A percentile compares a stretch with the other conserved stretches of the same genome.
phyloP scores from a whole-genome alignment of 139 green algal species.

The Pleodorina starrii region DNA sequence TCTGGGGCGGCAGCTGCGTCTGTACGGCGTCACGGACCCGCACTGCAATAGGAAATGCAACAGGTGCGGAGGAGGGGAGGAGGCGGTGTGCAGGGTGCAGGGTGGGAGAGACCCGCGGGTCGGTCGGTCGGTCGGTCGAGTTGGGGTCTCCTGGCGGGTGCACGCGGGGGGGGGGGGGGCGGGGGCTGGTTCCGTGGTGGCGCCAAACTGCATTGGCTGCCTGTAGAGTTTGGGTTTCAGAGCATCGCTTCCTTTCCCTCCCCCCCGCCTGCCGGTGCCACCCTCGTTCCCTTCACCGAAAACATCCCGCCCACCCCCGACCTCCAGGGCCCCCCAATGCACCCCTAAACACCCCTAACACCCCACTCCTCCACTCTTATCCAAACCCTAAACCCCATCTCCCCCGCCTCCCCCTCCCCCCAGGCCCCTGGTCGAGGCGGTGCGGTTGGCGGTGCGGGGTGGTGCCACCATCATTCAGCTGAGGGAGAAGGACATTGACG shows the following conservation, averaged over 20 bases:
- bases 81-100: not conserved
- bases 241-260: too few species aligned
- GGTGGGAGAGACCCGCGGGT: too few species aligned
- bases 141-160: too few species aligned
- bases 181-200: too few species aligned
- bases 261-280: too few species aligned
- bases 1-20: slow-evolving; percentile 64
- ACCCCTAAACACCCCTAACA: not conserved
- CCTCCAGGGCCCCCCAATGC: not conserved
- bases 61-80: slow-evolving; percentile 22
- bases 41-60: slow-evolving; percentile 67
- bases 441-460: slow-evolving; percentile 78
- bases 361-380: not conserved
- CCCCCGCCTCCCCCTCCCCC: not conserved
- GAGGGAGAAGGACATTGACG: slow-evolving; percentile 87
- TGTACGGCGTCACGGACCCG: slow-evolving; percentile 92
- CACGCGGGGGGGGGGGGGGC: too few species aligned
- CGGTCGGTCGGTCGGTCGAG: too few species aligned
- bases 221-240: too few species aligned
- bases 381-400: not conserved
- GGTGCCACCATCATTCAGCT: slow-evolving; percentile 88
- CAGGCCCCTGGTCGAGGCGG: slow-evolving; percentile 68
- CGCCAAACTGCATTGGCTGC: too few species aligned
- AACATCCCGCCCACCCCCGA: not conserved
- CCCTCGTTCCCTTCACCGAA: not conserved